phyloP scores from a whole-genome alignment of 495 filamentous ascomycete genomes.

The Podospora fimiseda region DNA sequence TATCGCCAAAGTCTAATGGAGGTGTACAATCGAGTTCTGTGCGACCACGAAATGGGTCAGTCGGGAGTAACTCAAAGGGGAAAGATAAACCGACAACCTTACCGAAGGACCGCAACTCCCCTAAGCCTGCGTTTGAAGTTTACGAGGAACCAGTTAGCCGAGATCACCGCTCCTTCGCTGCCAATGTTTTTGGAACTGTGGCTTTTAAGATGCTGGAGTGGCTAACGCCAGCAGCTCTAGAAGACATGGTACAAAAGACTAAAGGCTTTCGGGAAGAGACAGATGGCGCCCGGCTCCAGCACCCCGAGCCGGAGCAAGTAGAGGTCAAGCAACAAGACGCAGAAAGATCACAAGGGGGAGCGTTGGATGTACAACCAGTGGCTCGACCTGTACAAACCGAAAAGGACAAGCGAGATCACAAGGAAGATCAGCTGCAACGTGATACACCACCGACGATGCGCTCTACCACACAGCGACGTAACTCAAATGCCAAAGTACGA shows the following conservation, averaged over 20 bases:
- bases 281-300: not conserved
- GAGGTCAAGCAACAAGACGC: conserved; percentile 4
- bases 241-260: conserved; percentile 33
- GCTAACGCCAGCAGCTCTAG: conserved; percentile 52
- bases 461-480: conserved; percentile 30
- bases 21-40: conserved; percentile 3
- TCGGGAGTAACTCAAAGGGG: not conserved
- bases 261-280: conserved; percentile 10
- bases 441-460: conserved; percentile 9
- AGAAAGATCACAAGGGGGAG: not conserved
- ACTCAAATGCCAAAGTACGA: conserved; percentile 40
- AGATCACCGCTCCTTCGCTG: conserved; percentile 79
- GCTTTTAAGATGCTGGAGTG: conserved; percentile 76
- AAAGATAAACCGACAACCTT: not conserved
- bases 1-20: conserved; percentile 6
- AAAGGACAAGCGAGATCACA: conserved; percentile 1
- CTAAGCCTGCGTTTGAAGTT: conserved; percentile 19
- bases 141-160: conserved; percentile 51
- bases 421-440: conserved; percentile 14
- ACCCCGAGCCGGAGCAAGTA: not conserved
- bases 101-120: not conserved
- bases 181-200: conserved; percentile 71
- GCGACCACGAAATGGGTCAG: conserved; percentile 3
- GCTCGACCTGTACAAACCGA: not conserved
- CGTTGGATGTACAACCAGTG: not conserved